phyloP scores from a whole-genome alignment of 192 early-diverging fungal species.

The Coemansia sp. region DNA sequence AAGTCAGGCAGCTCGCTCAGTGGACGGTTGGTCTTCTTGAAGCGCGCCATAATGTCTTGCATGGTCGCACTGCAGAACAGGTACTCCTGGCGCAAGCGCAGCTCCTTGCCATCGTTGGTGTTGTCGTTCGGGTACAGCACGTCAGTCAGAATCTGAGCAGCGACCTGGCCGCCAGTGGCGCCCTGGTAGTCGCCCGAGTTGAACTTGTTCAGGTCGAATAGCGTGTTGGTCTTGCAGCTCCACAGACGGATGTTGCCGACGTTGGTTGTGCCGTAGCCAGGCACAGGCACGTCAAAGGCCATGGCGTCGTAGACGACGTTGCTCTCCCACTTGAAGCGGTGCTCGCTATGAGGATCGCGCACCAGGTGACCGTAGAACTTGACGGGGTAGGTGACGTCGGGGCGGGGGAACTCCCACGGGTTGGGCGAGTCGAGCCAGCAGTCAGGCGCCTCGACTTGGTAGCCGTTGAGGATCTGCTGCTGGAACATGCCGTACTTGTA shows the following conservation, averaged over 20 bases:
- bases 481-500: constrained; percentile 99
- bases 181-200: constrained; percentile 91
- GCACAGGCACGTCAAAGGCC: constrained; percentile 96
- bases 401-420: constrained; percentile 95
- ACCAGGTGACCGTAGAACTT: constrained; percentile 87
- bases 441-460: constrained; percentile 92
- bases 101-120: constrained; percentile 93
- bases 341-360: constrained; percentile 66
- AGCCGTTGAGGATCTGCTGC: constrained; percentile 94
- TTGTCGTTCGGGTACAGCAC: constrained; percentile 99
- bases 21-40: constrained; percentile 82
- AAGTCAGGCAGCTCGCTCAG: constrained; percentile 90
- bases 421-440: constrained; percentile 97
- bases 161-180: constrained; percentile 87
- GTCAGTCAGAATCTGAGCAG: constrained; percentile 91
- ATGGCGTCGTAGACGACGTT: constrained; percentile 84
- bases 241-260: constrained; percentile 97
- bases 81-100: constrained; percentile 97
- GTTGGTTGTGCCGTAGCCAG: constrained; percentile 91
- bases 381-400: constrained; percentile 88
- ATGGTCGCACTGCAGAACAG: constrained; percentile 93
- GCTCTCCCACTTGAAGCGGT: constrained; percentile 84
- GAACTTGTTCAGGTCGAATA: constrained; percentile 87
- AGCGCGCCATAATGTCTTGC: constrained; percentile 86
- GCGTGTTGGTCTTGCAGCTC: constrained; percentile 86